These are phyloP conservation scores for Metschnikowia borealis DNA, from an alignment of 805 yeast species.

Conservation along the genomic window DNA sequence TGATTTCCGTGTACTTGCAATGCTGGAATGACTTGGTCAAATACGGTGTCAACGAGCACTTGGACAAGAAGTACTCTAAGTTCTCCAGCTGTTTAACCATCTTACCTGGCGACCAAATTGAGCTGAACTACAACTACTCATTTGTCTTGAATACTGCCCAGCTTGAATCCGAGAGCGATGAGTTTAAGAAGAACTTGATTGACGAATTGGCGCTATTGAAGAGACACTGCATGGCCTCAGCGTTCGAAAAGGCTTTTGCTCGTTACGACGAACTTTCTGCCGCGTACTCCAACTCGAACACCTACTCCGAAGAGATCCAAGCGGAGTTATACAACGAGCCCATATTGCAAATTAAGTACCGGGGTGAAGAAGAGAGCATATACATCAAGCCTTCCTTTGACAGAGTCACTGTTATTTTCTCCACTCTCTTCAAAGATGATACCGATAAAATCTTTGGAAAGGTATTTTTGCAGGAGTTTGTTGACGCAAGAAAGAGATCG, in stretches of 20 bases:
- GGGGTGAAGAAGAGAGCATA: constrained; percentile 84
- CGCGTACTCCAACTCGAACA: constrained; percentile 39
- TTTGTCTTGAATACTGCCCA: constrained; percentile 58
- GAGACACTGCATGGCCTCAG: constrained; percentile 86
- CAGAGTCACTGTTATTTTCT: constrained; percentile 93
- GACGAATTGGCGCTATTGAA: constrained; percentile 70
- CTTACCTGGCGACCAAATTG: constrained; percentile 41
- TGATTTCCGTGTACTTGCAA: constrained; percentile 68
- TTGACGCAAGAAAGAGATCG: constrained; percentile 91
- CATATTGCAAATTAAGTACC: constrained; percentile 70
- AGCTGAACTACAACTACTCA: constrained; percentile 80
- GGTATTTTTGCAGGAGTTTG: constrained; percentile 88
- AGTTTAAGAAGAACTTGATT: constrained; percentile 50
- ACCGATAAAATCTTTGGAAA: constrained; percentile 90
- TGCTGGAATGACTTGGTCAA: constrained; percentile 70
- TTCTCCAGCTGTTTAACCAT: constrained; percentile 33
- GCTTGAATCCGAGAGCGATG: constrained; percentile 34
- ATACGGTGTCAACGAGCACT: constrained; percentile 59
- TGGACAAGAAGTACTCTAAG: constrained; percentile 47
- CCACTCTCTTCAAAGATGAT: constrained; percentile 92
- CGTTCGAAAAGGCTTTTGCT: constrained; percentile 80
- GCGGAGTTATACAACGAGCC: constrained; percentile 47
- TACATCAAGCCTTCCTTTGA: constrained; percentile 90
- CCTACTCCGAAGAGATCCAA: constrained; percentile 43
- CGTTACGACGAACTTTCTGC: constrained; percentile 69